Conservation (phyloP, 176 grass and related monocot species). For the Puya raimondii region DNA sequence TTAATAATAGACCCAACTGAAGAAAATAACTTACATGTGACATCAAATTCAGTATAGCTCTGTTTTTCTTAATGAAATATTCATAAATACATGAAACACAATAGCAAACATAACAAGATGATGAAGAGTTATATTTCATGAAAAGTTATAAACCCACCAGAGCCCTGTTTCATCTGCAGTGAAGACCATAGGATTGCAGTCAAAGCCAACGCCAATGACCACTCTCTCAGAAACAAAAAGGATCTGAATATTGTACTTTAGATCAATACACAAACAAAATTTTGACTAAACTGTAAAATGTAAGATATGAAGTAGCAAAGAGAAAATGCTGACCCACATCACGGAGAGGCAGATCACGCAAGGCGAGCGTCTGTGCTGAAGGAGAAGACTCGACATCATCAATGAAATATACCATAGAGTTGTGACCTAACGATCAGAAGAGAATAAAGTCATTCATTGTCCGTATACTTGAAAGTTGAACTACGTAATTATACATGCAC, state of each 20-base stretch:
- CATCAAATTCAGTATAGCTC: too few relatives aligned
- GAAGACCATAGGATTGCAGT: slow-evolving; percentile 96
- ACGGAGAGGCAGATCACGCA: slow-evolving; percentile 97
- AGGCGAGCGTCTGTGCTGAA: slow-evolving; percentile 61
- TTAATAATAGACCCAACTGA: background rate
- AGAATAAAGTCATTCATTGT: background rate
- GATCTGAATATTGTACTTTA: slow-evolving; percentile 43
- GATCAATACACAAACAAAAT: slow-evolving; percentile 8
- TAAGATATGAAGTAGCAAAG: slow-evolving; percentile 43
- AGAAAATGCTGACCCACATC: slow-evolving; percentile 99
- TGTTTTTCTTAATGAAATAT: too few relatives aligned
- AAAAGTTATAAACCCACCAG: slow-evolving; percentile 52
- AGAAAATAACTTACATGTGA: background rate
- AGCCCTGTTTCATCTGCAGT: slow-evolving; percentile 81
- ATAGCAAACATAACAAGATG: background rate
- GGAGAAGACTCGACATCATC: slow-evolving; percentile 83
- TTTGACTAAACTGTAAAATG: slow-evolving; percentile 20
- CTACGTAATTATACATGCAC: too few relatives aligned
- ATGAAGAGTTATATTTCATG: background rate
- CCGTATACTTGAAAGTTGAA: background rate
- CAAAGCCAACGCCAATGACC: slow-evolving; percentile 91
- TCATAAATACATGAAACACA: background rate
- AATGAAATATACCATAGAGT: slow-evolving; percentile 95
- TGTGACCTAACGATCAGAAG: slow-evolving; percentile 58
- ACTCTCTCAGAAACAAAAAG: slow-evolving; percentile 85